Percentiles rank a stretch among this genome's conserved stretches.
phyloP scores from a whole-genome alignment of 1,139 yeast species.

The Torulaspora globosa region DNA sequence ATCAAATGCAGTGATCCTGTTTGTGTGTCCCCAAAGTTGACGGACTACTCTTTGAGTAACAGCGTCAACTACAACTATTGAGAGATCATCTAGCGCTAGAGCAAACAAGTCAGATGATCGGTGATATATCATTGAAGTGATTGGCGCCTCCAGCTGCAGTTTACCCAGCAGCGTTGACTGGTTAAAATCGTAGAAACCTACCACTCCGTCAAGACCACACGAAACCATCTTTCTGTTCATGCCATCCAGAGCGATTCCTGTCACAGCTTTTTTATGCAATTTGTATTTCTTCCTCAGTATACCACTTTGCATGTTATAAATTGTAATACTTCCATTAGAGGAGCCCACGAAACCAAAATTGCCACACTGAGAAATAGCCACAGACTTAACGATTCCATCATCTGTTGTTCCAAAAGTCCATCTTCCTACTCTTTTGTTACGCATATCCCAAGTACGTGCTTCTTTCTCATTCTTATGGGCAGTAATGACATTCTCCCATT shows the following conservation, averaged over 20 bases:
- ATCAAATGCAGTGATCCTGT: conserved; percentile 82
- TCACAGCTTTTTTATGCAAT: conserved; percentile 74
- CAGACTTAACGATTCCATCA: conserved; percentile 74
- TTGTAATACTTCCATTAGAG: conserved; percentile 79
- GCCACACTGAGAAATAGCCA: conserved; percentile 86
- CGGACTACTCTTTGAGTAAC: conserved; percentile 80
- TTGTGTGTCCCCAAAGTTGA: conserved; percentile 84
- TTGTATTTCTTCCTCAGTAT: conserved; percentile 57
- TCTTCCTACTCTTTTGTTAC: conserved; percentile 74
- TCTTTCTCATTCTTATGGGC: conserved; percentile 79
- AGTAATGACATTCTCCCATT: conserved; percentile 94
- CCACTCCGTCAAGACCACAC: conserved; percentile 81
- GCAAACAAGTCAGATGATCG: conserved; percentile 81
- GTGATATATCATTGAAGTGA: conserved; percentile 73
- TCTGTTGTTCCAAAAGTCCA: conserved; percentile 69
- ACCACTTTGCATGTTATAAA: conserved; percentile 90
- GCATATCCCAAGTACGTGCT: conserved; percentile 93
- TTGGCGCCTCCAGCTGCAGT: conserved; percentile 67
- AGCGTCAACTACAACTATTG: conserved; percentile 78
- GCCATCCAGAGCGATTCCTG: conserved; percentile 87
- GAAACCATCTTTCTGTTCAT: conserved; percentile 86
- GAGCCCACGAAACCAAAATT: conserved; percentile 95
- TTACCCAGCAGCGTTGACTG: conserved; percentile 66
- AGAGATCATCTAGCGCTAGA: conserved; percentile 78
- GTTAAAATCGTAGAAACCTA: conserved; percentile 84